Evolutionary conservation across 306 rosid genomes (phyloP).

Genomic region (Vigna radiata): DNA sequence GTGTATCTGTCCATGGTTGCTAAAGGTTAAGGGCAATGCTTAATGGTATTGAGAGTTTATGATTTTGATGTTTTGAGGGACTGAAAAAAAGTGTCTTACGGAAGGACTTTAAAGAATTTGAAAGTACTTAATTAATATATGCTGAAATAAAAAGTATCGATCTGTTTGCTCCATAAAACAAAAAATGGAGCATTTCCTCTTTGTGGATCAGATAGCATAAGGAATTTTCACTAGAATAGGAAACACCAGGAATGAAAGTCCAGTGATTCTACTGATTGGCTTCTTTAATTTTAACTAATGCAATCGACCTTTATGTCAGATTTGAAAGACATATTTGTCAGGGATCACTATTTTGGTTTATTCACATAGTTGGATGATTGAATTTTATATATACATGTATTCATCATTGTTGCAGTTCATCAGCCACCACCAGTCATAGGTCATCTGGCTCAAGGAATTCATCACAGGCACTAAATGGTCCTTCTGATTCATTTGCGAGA

Average conservation of each 20-base stretch:
- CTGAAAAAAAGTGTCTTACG: background rate
- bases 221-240: background rate
- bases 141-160: background rate
- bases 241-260: background rate
- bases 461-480: constrained; percentile 58
- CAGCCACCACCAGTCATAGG: constrained; percentile 60
- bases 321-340: constrained; percentile 3
- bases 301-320: background rate
- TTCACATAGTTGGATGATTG: constrained; percentile 14
- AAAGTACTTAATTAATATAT: background rate
- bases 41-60: background rate
- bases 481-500: constrained; percentile 61
- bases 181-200: background rate
- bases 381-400: constrained; percentile 20
- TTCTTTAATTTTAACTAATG: background rate
- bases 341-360: constrained; percentile 20
- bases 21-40: background rate
- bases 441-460: constrained; percentile 60
- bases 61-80: too few relatives aligned
- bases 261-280: background rate
- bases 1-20: background rate
- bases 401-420: constrained; percentile 56
- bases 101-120: background rate
- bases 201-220: background rate
- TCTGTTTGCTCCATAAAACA: background rate